Evolutionary conservation across 768 basidiomycete genomes (phyloP).

Genomic region (Galerina sulciceps): DNA sequence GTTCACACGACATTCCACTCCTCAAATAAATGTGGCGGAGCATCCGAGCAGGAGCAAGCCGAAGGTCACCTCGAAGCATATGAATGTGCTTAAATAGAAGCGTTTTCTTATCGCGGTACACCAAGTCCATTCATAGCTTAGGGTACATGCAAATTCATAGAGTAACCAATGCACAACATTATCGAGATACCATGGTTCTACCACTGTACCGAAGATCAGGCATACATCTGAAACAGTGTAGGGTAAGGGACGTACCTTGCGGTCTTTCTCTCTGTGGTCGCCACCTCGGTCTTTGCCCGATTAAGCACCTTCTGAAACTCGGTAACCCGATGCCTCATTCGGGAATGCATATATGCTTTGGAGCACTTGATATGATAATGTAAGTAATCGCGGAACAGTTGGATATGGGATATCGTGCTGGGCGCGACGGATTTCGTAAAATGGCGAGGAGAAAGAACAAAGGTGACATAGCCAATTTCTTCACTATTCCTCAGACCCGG

Average conservation of each 20-base stretch:
- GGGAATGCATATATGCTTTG: constrained; percentile 98
- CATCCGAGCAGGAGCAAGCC: too few relatives aligned
- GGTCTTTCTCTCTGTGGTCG: constrained; percentile 85
- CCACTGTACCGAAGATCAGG: constrained; percentile 42
- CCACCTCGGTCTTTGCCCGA: constrained; percentile 91
- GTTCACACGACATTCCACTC: too few relatives aligned
- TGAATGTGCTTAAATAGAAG: too few relatives aligned
- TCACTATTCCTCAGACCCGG: constrained; percentile 81
- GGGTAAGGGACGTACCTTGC: constrained; percentile 63
- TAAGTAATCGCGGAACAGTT: constrained; percentile 97
- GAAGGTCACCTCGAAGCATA: too few relatives aligned
- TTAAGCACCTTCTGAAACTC: constrained; percentile 98
- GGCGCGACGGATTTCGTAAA: constrained; percentile 76
- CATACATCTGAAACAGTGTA: neutral
- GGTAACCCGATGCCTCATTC: constrained; percentile 91
- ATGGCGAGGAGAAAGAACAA: constrained; percentile 97
- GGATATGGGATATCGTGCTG: constrained; percentile 90
- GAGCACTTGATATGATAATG: constrained; percentile 99
- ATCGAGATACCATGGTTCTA: constrained; percentile 60
- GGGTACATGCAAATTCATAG: constrained; percentile 11
- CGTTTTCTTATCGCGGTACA: too few relatives aligned
- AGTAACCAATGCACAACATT: constrained; percentile 14
- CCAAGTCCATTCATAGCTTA: neutral
- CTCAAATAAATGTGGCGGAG: too few relatives aligned
- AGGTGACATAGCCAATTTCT: constrained; percentile 95